Evolutionary conservation across 2,329 filamentous ascomycete genomes (phyloP).

Genomic region (Arthrobotrys conoides): DNA sequence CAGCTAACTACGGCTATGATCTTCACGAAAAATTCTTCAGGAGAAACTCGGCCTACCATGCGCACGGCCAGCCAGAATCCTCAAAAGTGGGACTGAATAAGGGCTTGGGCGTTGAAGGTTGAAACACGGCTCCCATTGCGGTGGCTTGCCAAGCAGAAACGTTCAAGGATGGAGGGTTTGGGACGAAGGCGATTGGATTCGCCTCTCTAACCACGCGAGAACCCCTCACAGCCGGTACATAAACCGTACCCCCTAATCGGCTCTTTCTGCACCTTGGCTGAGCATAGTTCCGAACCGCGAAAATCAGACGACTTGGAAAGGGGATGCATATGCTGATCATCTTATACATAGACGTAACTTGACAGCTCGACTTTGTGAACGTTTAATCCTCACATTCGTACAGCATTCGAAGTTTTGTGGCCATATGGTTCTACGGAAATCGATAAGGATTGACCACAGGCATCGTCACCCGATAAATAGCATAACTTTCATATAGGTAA

Average conservation of each 20-base stretch:
- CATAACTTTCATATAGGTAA: neutral
- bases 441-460: neutral
- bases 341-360: neutral
- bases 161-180: slow-evolving; percentile 34
- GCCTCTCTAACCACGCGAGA: slow-evolving; percentile 52
- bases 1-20: slow-evolving; percentile 18
- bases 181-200: slow-evolving; percentile 33
- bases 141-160: slow-evolving; percentile 27
- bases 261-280: slow-evolving; percentile 2
- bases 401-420: neutral
- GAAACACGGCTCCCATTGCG: slow-evolving; percentile 34
- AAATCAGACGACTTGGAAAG: slow-evolving; percentile 19
- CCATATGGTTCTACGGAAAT: neutral
- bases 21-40: slow-evolving; percentile 27
- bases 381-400: neutral
- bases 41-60: slow-evolving; percentile 24
- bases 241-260: slow-evolving; percentile 11
- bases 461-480: neutral
- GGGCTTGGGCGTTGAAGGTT: slow-evolving; percentile 40
- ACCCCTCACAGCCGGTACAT: slow-evolving; percentile 22
- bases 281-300: slow-evolving; percentile 45
- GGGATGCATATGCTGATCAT: slow-evolving; percentile 21
- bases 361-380: neutral
- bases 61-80: slow-evolving; percentile 43
- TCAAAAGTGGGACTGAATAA: slow-evolving; percentile 28